Base-by-base conservation (phyloP, 192 early-diverging fungal species). In the Gaertneriomyces semiglobifer region DNA sequence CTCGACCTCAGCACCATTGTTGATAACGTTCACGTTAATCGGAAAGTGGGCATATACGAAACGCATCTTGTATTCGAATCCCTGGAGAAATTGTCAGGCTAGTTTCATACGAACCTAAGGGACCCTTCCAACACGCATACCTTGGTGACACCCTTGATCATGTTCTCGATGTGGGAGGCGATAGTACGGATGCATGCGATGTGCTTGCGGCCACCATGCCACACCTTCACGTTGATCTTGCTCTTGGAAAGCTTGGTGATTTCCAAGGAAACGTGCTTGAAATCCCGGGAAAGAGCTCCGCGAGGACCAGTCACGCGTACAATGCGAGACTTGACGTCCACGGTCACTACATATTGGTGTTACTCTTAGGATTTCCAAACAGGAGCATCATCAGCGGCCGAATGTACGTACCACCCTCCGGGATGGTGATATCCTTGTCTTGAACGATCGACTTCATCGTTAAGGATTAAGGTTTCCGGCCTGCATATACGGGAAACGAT, bases 1-100 rank as follows among this genome's bases (percentile, higher is more conserved):
- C 85, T 98, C 94, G 54, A 96, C 88, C 10, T 80, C 78, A 71
- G 86, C 82, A 61, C 84, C 86, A 60, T 81, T 78, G 63, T 91
- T 83, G 63, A 81, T 74, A 65, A 96, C 89, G 77, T 90, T 92
- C 70, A 89, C 91, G 85, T 93, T 94, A 83, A 98, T 98, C 80
- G 96, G 96, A 83, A 98, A 98, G 89, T 98, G 96, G 62, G 96
- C 96, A 70, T 95, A 95, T 62, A 96, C 96, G 77, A 91, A 95
- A 69, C 94, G 92, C 90, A 98, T 92, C 89, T 95, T 96, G 89
- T 98, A 98, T 85, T 94, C 86, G 86, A 88, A 98, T 52, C 96
- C 96, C 82, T 81, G 44, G 43, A 20, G 25, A 33, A 33, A 33
- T 33, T 33, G 25, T 33, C 25, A 33, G 25, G 25, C 25, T 33